Base-by-base conservation (phyloP, 805 yeast species). In the Pichia paraexigua region DNA sequence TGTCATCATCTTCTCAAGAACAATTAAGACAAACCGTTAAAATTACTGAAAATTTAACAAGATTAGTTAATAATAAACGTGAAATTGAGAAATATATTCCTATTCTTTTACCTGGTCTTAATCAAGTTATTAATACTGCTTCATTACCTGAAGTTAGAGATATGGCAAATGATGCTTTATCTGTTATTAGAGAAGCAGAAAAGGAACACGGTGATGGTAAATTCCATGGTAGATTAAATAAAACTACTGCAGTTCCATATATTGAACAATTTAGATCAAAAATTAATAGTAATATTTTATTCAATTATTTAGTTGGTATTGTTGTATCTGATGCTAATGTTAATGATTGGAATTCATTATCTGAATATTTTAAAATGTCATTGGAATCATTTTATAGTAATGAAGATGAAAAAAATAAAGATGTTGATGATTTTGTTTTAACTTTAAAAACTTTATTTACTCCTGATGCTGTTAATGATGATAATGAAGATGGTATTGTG, bases 121-220 rank as follows among this genome's bases (percentile, higher is more conserved):
- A 84, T 68, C 89, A 82, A 66, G 97, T 94, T 42, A 83, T 85
- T 47, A 79, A 87, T 51, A 87, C 91, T 49, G 98, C 98, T 42
- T 85, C 97, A 11, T 75, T 88, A 66, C 98, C 98, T 42, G 99
- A 92, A 70, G 98, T 94, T 48, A 85, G 99, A 77, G 94, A 85
- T 60, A 75, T 94, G 61, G 98, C 97, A 40, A 76, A 75, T 41
- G 92, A 90, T 69, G 98, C 99, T 1, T 74, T 87, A 53, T 65
- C 72, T 10, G 98, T 92, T 42, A 75, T 94, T 65, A 78, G 80
- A 62, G 92, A 84, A 54, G 97, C 96, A 57, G 86, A 85, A 56
- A 75, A 70, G 54, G 83, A 80, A 61, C 76, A 80, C 50, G 73
- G 78, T 41, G 87, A 81, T 60, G 89, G 89, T 51, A 78, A 79